phyloP scores from a whole-genome alignment of 2,329 filamentous ascomycete genomes.

The Pestalotiopsis fici region DNA sequence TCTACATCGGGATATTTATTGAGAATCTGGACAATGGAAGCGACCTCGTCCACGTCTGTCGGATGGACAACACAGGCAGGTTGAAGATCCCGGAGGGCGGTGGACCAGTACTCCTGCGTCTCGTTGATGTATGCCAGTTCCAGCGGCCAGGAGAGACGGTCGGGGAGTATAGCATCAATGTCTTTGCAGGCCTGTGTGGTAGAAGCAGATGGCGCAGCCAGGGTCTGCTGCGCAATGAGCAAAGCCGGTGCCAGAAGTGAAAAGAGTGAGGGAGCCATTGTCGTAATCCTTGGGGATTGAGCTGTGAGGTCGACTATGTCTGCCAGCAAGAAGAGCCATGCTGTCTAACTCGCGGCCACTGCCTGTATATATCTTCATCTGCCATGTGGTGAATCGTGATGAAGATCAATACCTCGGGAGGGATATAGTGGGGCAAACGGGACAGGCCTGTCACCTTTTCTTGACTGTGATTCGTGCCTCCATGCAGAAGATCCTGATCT shows the following conservation, averaged over 20 bases:
- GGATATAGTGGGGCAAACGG: not conserved
- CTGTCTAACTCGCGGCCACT: not conserved
- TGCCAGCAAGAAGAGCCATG: not conserved
- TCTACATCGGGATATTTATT: conserved; percentile 27
- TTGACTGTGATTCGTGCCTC: not conserved
- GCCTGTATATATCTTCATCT: not conserved
- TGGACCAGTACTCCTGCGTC: conserved; percentile 31
- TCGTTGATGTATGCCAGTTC: conserved; percentile 9
- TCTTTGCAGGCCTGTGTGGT: conserved; percentile 15
- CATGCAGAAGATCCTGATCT: not conserved
- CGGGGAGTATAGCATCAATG: conserved; percentile 12
- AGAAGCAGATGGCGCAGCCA: conserved; percentile 5
- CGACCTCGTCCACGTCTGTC: conserved; percentile 30
- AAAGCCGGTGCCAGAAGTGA: not conserved
- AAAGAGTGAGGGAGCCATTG: not conserved
- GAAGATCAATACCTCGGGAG: not conserved
- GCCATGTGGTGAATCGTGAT: not conserved
- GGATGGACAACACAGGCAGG: conserved; percentile 38
- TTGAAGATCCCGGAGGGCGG: conserved; percentile 25
- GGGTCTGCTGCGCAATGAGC: not conserved
- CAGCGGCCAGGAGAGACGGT: conserved; percentile 9
- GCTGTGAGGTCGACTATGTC: not conserved
- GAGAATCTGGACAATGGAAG: conserved; percentile 31
- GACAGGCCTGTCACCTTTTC: not conserved
- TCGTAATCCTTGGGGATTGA: not conserved